Evolutionary conservation across 2,329 filamentous ascomycete species (phyloP), one percentile per base, ranked within the genome.

Genomic region (Claviceps pazoutovae): DNA sequence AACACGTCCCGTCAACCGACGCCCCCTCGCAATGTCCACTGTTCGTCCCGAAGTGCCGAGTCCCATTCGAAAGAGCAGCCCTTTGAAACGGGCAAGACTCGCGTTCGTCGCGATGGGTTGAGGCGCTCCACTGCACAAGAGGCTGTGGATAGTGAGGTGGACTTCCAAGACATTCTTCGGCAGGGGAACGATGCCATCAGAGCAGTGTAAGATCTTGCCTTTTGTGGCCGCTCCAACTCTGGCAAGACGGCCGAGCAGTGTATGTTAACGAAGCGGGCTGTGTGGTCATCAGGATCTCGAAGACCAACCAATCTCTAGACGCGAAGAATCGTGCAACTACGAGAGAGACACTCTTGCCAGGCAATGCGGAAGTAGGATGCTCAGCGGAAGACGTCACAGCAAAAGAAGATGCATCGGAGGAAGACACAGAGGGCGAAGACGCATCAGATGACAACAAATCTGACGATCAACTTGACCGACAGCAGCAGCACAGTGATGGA

Each of bases 51-150:
- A 21, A 53, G 57, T 1, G 44, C 51, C 26, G 59, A 63, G 4
- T 47, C 65, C 9, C 54, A 57, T 21, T 53, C 57, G 1, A 57
- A 56, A 11, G 9, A 34, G 30, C 9, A 34, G 30, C 9, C 30
- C 6, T 39, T 66, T 6, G 57, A 61, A 11, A 56, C 55, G 3
- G 66, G 66, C 53, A 58, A 54, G 14, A 49, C 53, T 1, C 65
- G 67, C 36, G 54, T 61, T 37, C 53, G 51, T 2, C 51, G 47
- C 1, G 53, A 62, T 17, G 23, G 39, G 6, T 17, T 51, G 1
- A 57, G 55, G 5, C 61, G 64, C 17, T 45, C 55, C 4, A 54
- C 37, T 30, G 57, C 62, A 17, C 52, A 53, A 4, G 57, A 55
- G 2, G 60, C 65, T 5, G 46, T 57, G 2, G 61, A 57, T n/a